Conservation (phyloP, 140 eudicot species). For the Cichorium intybus region DNA sequence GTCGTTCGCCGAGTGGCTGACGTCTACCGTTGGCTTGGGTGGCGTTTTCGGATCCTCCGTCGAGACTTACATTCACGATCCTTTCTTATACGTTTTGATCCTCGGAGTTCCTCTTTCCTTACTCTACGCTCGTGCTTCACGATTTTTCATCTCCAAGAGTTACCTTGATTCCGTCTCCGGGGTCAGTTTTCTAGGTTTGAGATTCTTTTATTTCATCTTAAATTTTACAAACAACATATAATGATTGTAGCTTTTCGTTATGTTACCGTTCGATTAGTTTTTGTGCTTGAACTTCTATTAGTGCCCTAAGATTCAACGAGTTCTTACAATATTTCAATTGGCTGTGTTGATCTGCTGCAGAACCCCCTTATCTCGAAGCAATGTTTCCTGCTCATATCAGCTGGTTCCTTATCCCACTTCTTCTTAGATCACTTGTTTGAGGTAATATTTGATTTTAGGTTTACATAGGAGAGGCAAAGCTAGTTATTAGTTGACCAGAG, state of each 20-base stretch:
- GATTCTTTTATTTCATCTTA: neutral
- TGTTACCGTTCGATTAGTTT: neutral
- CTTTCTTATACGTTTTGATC: slow-evolving; percentile 59
- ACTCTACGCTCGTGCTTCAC: slow-evolving; percentile 61
- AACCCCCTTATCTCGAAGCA: slow-evolving; percentile 61
- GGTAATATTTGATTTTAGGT: slow-evolving; percentile 38
- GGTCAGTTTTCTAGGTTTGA: slow-evolving; percentile 44
- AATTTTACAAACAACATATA: neutral
- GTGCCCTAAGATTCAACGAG: slow-evolving; percentile 2
- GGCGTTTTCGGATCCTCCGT: slow-evolving; percentile 50
- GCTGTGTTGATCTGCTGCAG: slow-evolving; percentile 35
- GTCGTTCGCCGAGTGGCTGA: slow-evolving; percentile 88
- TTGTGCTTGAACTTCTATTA: neutral
- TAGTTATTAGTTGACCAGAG: neutral
- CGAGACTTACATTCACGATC: slow-evolving; percentile 70
- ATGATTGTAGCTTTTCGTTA: neutral
- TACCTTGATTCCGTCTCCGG: slow-evolving; percentile 72
- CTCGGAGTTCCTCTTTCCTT: slow-evolving; percentile 73
- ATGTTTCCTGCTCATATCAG: slow-evolving; percentile 74
- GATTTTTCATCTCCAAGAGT: slow-evolving; percentile 47
- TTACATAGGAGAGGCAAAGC: neutral
- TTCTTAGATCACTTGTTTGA: slow-evolving; percentile 95
- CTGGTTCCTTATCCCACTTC: slow-evolving; percentile 93
- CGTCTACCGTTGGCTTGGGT: slow-evolving; percentile 62
- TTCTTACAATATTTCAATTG: neutral